Evolutionary conservation across 371 early-diverging fungal genomes (phyloP), one percentile per base, ranked within the genome.

Genomic region (Circinella minor): DNA sequence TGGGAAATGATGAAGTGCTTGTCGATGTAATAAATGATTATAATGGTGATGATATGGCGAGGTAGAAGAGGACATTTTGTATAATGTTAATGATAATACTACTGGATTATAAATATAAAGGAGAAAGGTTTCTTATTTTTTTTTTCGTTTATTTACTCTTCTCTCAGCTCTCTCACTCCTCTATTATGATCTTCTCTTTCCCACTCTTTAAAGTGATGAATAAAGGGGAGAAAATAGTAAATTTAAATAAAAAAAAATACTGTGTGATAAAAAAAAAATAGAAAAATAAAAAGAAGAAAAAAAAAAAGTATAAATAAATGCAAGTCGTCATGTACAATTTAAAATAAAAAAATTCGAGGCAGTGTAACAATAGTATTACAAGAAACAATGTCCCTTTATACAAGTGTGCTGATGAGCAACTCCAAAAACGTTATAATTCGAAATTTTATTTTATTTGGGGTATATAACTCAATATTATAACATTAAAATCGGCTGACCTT

Each of bases 11-110:
- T 57, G 57, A 34, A 57, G 34, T 4, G 57, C 7, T n/a, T 57
- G 57, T 57, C 57, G 57, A 34, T 57, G 57, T 34, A 34, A 34
- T 51, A 51, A n/a, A 51, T 51, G 51, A 57, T 34, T 18, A 34
- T 57, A 7, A 34, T 57, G 57, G 27, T 57, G 57, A 27, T 27
- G 20, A 57, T 57, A 57, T 11, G 57, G 57, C 27, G 57, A 34
- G 1, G 57, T 11, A 17, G 57, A 57, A 34, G 57, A 55, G 18
- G 55, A 57, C 57, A 57, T 57, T 20, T 10, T 57, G 34, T 43
- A 43, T 43, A 11, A 1, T 43, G 43, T 43, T 9, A 9, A 9
- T 9, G 11, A 43, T 43, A 43, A 43, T 43, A 7, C 14, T 51
- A n/a, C 14, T 51, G 3, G 51, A 47, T 59, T 59, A 15, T 34